Evolutionary conservation across 768 basidiomycete species (phyloP).

Genomic region (Podaxis pistillaris): DNA sequence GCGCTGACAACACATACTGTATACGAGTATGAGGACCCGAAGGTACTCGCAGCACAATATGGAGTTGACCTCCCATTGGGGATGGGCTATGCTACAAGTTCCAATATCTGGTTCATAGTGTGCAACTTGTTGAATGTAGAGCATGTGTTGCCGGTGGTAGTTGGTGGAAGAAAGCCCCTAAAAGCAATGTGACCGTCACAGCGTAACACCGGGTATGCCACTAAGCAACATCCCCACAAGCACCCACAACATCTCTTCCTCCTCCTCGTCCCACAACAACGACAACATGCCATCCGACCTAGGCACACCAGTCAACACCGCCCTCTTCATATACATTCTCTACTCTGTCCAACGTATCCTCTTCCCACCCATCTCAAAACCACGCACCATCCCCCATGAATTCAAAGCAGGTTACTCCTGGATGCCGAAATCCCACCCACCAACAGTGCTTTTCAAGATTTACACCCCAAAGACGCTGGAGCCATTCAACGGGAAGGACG

Average conservation of each 20-base stretch:
- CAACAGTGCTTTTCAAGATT: conserved; percentile 70
- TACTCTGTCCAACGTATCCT: conserved; percentile 75
- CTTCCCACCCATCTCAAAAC: conserved; percentile 59
- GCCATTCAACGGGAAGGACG: conserved; percentile 62
- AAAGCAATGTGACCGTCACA: too few species aligned
- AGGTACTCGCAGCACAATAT: too few species aligned
- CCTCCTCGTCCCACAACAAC: background rate
- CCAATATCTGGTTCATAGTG: too few species aligned
- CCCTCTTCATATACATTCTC: conserved; percentile 73
- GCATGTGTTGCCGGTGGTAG: too few species aligned
- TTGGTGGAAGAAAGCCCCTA: too few species aligned
- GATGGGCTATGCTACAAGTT: too few species aligned
- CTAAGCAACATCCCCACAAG: too few species aligned
- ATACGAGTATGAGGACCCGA: too few species aligned
- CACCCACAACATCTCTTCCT: background rate
- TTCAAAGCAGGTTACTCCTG: conserved; percentile 89
- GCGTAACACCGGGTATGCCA: too few species aligned
- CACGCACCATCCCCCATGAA: conserved; percentile 55
- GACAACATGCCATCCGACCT: conserved; percentile 45
- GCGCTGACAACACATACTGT: too few species aligned
- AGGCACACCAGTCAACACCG: conserved; percentile 78
- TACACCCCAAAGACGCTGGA: conserved; percentile 78
- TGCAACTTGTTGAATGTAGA: too few species aligned
- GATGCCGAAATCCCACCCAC: conserved; percentile 83
- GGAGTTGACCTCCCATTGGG: too few species aligned